Evolutionary conservation across 2,329 filamentous ascomycete species (phyloP).

Genomic region (Fusarium illudens): DNA sequence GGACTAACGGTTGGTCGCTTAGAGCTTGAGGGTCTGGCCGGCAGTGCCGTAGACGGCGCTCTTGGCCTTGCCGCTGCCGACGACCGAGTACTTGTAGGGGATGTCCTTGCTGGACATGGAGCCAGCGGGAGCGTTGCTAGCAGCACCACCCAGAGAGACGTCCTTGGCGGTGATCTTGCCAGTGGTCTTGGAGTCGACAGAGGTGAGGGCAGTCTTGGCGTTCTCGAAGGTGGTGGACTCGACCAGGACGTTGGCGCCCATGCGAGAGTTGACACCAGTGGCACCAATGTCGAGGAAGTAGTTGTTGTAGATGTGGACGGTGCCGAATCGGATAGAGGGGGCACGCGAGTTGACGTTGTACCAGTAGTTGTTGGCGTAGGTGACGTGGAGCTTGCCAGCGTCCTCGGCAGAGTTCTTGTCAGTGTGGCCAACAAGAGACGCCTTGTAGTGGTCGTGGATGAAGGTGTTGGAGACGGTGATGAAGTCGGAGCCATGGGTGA

Average conservation of each 20-base stretch:
- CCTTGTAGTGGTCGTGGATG: constrained; percentile 60
- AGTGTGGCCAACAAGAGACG: constrained; percentile 67
- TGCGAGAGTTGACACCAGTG: constrained; percentile 64
- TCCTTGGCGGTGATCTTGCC: constrained; percentile 55
- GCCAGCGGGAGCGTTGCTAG: constrained; percentile 54
- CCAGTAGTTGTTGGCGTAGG: constrained; percentile 74
- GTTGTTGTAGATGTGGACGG: constrained; percentile 68
- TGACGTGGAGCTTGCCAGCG: constrained; percentile 68
- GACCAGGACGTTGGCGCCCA: constrained; percentile 66
- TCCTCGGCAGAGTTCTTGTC: constrained; percentile 67
- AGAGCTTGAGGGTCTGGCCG: constrained; percentile 50
- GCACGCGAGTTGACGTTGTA: constrained; percentile 69
- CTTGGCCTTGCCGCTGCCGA: constrained; percentile 59
- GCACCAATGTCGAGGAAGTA: constrained; percentile 52
- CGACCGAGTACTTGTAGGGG: constrained; percentile 55
- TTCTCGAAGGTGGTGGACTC: constrained; percentile 62
- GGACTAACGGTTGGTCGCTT: constrained; percentile 19
- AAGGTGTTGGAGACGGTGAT: constrained; percentile 56
- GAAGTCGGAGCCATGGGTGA: constrained; percentile 70
- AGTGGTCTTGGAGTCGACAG: constrained; percentile 51
- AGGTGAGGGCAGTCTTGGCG: constrained; percentile 49
- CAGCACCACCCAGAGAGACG: constrained; percentile 52
- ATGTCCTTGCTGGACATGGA: constrained; percentile 64
- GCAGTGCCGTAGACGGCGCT: constrained; percentile 51
- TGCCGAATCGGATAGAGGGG: constrained; percentile 72